Conservation (phyloP, 2,329 filamentous ascomycete genomes). For the Cryoendolithus antarcticus region DNA sequence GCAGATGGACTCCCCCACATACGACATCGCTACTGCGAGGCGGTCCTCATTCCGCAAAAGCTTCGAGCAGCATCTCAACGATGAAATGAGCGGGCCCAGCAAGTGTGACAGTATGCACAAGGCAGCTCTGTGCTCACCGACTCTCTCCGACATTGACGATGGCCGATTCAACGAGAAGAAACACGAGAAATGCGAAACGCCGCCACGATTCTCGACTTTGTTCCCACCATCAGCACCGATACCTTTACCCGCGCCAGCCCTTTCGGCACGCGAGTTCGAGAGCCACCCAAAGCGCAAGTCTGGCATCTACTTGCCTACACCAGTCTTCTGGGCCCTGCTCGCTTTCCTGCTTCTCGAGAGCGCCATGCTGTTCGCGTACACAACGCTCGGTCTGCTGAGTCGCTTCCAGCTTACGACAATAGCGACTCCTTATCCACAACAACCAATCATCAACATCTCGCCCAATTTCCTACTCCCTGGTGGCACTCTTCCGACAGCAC, state of each 20-base stretch:
- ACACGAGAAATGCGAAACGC: slow-evolving; percentile 6
- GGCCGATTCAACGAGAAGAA: slow-evolving; percentile 14
- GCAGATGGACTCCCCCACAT: not conserved
- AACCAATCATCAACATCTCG: slow-evolving; percentile 19
- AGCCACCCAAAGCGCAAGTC: slow-evolving; percentile 17
- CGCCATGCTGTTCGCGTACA: slow-evolving; percentile 25
- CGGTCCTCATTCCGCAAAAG: slow-evolving; percentile 17
- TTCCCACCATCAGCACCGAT: slow-evolving; percentile 12
- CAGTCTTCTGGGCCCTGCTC: slow-evolving; percentile 21
- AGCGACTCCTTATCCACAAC: slow-evolving; percentile 9
- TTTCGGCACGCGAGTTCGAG: slow-evolving; percentile 11
- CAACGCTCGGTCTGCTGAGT: slow-evolving; percentile 25
- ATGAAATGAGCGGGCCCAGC: slow-evolving; percentile 17
- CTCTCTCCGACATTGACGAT: slow-evolving; percentile 7
- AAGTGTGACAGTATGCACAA: slow-evolving; percentile 6
- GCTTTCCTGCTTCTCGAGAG: slow-evolving; percentile 23
- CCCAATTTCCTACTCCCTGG: slow-evolving; percentile 16
- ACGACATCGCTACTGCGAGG: not conserved
- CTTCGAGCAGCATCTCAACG: slow-evolving; percentile 23
- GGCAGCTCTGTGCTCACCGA: slow-evolving; percentile 5
- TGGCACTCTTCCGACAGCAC: not conserved
- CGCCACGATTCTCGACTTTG: slow-evolving; percentile 22
- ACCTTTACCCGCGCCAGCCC: slow-evolving; percentile 10
- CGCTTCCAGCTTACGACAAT: slow-evolving; percentile 9
- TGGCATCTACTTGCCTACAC: slow-evolving; percentile 21